Evolutionary conservation across 2,329 filamentous ascomycete species (phyloP), one percentile per base, ranked within the genome.

Genomic region (Thielaviopsis euricoi): DNA sequence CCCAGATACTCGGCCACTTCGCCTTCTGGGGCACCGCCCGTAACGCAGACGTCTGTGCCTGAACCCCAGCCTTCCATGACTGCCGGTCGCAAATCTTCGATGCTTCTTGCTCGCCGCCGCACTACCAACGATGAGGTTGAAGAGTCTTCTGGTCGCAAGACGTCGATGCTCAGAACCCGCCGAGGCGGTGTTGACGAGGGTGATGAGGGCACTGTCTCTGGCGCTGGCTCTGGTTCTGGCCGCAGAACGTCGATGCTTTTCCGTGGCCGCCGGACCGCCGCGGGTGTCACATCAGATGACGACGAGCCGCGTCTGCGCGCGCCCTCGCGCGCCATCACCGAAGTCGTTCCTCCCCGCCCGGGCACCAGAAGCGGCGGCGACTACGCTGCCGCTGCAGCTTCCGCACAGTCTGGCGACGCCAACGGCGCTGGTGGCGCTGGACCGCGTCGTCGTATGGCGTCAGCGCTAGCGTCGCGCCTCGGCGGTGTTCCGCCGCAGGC

Each of bases 321-420:
- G 2, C 79, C 80, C 1, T 82, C 81, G 3, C 73, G 82, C 23
- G 79, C 80, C 3, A 69, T 72, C 40, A 83, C 80, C 0, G 81
- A 85, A 60, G 72, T 76, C 56, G 74, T 71, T 26, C 64, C 68
- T 62, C 61, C 70, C 63, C 61, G 64, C 64, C 59, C 64, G 62
- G 57, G 66, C 19, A 64, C 62, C 19, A 62, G 67, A 3, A 71
- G 74, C 50, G 74, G 76, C 33, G 73, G 70, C 63, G 67, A 49
- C 58, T 60, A 43, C 43, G 48, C 29, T 19, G 37, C 52, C 33
- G 53, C 55, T 4, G 25, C 25, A 25, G 48, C 25, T 17, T 21
- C 55, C 6, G 21, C 52, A 10, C 56, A 55, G 71, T 26, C 64
- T 64, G 10, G 72, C 63, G 33, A 59, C 71, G 33, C 56, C 64